These are phyloP conservation scores for Cyberlindnera euphorbiiphila DNA, from an alignment of 805 yeast species.

Conservation along the genomic window DNA sequence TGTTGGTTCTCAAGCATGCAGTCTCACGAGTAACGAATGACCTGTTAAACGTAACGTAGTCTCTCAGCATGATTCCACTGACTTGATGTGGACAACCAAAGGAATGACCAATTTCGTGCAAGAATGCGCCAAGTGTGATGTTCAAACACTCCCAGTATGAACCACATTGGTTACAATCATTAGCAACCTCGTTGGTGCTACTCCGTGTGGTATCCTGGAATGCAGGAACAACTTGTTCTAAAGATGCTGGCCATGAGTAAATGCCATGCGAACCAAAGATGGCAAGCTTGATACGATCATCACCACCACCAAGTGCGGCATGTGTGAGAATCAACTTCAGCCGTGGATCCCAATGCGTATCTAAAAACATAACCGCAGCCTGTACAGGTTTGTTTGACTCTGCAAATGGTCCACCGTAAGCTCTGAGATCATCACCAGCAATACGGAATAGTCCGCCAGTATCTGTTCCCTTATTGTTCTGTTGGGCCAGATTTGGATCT, in stretches of 20 bases:
- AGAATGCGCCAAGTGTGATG: constrained; percentile 85
- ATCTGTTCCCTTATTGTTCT: constrained; percentile 65
- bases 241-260: constrained; percentile 86
- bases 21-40: constrained; percentile 74
- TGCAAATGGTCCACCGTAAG: constrained; percentile 52
- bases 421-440: constrained; percentile 68
- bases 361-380: constrained; percentile 83
- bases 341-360: constrained; percentile 74
- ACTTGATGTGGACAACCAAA: constrained; percentile 92
- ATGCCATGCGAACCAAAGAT: constrained; percentile 93
- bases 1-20: constrained; percentile 48
- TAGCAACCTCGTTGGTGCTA: constrained; percentile 72
- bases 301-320: constrained; percentile 94
- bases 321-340: constrained; percentile 67
- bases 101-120: constrained; percentile 93
- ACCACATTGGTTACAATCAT: constrained; percentile 81
- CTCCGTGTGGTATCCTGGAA: constrained; percentile 71
- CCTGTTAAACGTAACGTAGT: constrained; percentile 75
- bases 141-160: constrained; percentile 87
- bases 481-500: constrained; percentile 83
- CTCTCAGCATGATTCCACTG: constrained; percentile 86
- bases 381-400: constrained; percentile 46
- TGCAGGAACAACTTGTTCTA: constrained; percentile 64
- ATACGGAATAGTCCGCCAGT: constrained; percentile 75
- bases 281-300: constrained; percentile 65